These are phyloP conservation scores for Leccinum uliginosum DNA, from an alignment of 768 basidiomycete genomes.

Conservation along the genomic window DNA sequence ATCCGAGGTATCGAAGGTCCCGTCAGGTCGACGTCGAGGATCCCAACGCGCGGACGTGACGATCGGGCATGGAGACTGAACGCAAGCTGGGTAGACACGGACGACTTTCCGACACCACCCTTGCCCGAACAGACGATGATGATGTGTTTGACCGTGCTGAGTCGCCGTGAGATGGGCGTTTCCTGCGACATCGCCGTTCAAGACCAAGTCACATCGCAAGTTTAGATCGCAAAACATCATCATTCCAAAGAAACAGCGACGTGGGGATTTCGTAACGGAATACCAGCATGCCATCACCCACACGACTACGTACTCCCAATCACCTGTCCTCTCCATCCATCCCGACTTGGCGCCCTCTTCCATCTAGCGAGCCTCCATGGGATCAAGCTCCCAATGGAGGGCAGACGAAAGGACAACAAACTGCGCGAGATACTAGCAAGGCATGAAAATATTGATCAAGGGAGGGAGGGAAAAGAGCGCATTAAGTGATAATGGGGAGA, in stretches of 20 bases:
- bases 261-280: slow-evolving; percentile 2
- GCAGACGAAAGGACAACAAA: slow-evolving; percentile 68
- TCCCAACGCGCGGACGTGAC: slow-evolving; percentile 69
- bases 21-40: slow-evolving; percentile 91
- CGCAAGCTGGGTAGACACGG: slow-evolving; percentile 87
- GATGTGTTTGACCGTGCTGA: slow-evolving; percentile 74
- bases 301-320: not conserved
- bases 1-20: slow-evolving; percentile 94
- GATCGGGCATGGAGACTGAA: slow-evolving; percentile 74
- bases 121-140: slow-evolving; percentile 95
- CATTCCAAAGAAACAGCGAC: not conserved
- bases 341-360: slow-evolving; percentile 63
- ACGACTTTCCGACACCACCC: slow-evolving; percentile 99
- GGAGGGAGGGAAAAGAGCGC: slow-evolving; percentile 14
- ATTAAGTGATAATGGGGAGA: slow-evolving; percentile 21
- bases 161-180: slow-evolving; percentile 66
- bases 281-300: not conserved
- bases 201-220: not conserved
- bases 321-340: slow-evolving; percentile 10
- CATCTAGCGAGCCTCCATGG: slow-evolving; percentile 54
- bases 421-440: slow-evolving; percentile 24
- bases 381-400: slow-evolving; percentile 41
- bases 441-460: slow-evolving; percentile 20
- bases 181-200: slow-evolving; percentile 30
- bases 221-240: not conserved